Evolutionary conservation across 1,284 basidiomycete species (phyloP), one percentile per base, ranked within the genome.

Genomic region (Phellinidium pouzarii): DNA sequence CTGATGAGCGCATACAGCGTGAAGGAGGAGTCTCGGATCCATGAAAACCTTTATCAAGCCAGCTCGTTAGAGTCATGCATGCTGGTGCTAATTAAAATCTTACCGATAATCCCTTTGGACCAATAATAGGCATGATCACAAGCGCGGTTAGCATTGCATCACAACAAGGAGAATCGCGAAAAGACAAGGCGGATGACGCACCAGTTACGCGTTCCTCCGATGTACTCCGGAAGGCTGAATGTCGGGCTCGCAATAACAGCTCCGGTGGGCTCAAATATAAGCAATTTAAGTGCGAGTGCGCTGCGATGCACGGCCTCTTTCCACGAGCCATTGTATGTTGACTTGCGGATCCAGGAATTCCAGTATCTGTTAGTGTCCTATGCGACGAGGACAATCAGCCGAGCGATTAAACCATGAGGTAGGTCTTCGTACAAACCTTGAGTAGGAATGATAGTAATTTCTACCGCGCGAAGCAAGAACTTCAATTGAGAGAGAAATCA

Each of bases 201-300:
- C 89, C 91, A 94, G 64, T 94, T 94, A 47, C 91, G 73, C 0
- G 81, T 83, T 1, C 91, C 92, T 0, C 91, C 91, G 31, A 95
- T 89, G 59, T 83, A 87, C 65, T 96, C 94, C 0, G 93, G 93
- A 8, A 97, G 71, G 59, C 87, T 90, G 68, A 97, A 96, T 0
- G 93, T 96, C 0, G 94, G 92, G 56, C 90, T 92, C 0, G 93
- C 93, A 3, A 95, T 84, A 45, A 94, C 87, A 1, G 93, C 93
- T 23, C 91, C 87, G 1, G 90, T 93, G 0, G 88, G 88, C 62
- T 91, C 87, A 61, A 77, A 93, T 41, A 91, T 91, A 56, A 93
- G 74, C n/a, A 93, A 72, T 65, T 90, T 89, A 52, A 91, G 71
- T 0, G 89, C 88, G n/a, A 95, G 74, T 0, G 91, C 93, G 52